These are phyloP conservation scores for Eucalyptus dawsonii DNA, from an alignment of 345 rosid genomes.

Conservation along the genomic window DNA sequence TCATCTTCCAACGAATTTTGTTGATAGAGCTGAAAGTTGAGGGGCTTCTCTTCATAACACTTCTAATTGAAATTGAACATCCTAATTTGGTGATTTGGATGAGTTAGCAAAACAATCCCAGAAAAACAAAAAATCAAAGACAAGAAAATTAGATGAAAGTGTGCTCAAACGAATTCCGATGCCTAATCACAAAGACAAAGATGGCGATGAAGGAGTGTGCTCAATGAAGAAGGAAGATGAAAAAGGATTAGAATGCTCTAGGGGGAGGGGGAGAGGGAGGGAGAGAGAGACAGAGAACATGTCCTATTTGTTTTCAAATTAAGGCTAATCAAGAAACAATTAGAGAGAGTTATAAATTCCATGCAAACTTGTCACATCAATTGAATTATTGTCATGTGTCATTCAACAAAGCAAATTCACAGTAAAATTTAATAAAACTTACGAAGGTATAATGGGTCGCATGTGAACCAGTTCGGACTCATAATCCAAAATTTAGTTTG, in stretches of 20 bases:
- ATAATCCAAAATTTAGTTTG: background rate
- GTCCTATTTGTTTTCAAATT: too few species aligned
- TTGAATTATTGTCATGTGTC: background rate
- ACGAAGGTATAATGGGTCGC: background rate
- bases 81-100: background rate
- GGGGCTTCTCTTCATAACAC: background rate
- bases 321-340: too few species aligned
- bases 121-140: background rate
- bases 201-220: too few species aligned
- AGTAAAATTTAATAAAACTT: too few species aligned
- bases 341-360: background rate
- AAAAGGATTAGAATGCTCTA: too few species aligned
- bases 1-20: background rate
- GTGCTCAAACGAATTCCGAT: background rate
- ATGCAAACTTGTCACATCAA: background rate
- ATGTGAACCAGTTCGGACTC: accelerated
- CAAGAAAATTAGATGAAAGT: background rate
- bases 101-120: background rate
- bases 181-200: background rate
- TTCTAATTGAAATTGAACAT: background rate
- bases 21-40: background rate
- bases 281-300: too few species aligned
- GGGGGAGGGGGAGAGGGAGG: too few species aligned
- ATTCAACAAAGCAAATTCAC: background rate
- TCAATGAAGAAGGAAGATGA: background rate